Base-by-base conservation (phyloP, 2,329 filamentous ascomycete species). In the Diaporthe eres region DNA sequence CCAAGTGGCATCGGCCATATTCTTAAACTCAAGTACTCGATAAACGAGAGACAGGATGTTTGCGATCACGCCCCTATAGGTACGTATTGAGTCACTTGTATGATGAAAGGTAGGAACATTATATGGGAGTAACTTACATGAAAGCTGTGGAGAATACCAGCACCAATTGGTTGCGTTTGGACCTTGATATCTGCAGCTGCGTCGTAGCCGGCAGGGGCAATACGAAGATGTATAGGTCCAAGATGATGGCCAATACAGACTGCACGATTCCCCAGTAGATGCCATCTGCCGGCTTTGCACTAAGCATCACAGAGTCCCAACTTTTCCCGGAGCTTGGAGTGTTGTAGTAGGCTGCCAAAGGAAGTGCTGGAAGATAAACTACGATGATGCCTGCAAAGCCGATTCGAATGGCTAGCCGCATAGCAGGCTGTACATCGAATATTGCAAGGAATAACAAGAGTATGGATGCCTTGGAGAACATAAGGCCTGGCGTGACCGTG, bases 151-250 rank as follows among this genome's bases (percentile, higher is more conserved):
- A 75, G 70, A 79, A 79, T 0, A 79, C 71, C 5, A 67, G 72
- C 10, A 73, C 25, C 4, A 79, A 34, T 25, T 76, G 47, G 22
- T 63, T 51, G 34, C 68, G 74, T 31, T 75, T 78, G 15, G 34
- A 31, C 6, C 19, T 42, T 4, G 71, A 53, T 34, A 78, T 37
- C 0, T 71, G 51, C 10, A 79, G 73, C 25, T 44, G 58, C 2
- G 63, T 63, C 15, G 77, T 34, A 19, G 70, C 70, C 13, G 78
- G 75, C 17, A 78, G 42, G 2, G 78, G 78, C n/a, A 79, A 49
- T 39, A 76, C 34, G 39, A 79, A 78, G 22, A 79, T 78, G 39
- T 78, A 79, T 4, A 79, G n/a, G 55, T 78, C 78, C n/a, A 78
- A 71, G 1, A 76, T 13, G n/a, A 78, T 76, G 9, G 22, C 60